A percentile compares a stretch with the other conserved stretches of the same genome.
phyloP scores from a whole-genome alignment of 352 stramenopile species.

The Globisporangium radiosum region DNA sequence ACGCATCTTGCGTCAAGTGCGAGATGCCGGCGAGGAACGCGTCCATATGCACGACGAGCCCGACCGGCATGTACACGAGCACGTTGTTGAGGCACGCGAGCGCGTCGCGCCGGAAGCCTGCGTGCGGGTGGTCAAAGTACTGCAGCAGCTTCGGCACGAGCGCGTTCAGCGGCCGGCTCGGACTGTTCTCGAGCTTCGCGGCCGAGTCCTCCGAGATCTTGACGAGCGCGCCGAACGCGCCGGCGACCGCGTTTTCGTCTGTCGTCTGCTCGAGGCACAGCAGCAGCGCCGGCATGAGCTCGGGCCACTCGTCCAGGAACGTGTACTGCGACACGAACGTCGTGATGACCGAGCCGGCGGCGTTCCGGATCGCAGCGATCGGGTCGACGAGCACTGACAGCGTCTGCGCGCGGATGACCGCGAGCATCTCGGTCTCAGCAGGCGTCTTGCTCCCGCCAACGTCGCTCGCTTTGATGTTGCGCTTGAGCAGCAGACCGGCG shows the following conservation, averaged over 20 bases:
- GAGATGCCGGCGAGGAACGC: conserved; percentile 87
- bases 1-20: conserved; percentile 78
- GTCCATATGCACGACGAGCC: conserved; percentile 88
- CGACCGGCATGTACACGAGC: conserved; percentile 84
- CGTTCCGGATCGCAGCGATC: conserved; percentile 63
- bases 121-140: conserved; percentile 83
- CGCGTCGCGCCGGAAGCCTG: conserved; percentile 73
- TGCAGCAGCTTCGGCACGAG: conserved; percentile 86
- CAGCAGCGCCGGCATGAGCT: conserved; percentile 76
- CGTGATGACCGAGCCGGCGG: conserved; percentile 70
- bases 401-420: conserved; percentile 73
- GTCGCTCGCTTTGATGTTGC: conserved; percentile 79
- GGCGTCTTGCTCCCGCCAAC: conserved; percentile 39
- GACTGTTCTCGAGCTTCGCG: conserved; percentile 84
- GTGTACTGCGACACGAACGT: conserved; percentile 86
- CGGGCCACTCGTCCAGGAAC: conserved; percentile 84
- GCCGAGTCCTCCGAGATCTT: conserved; percentile 91
- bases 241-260: conserved; percentile 64
- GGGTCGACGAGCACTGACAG: conserved; percentile 61
- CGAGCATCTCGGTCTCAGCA: conserved; percentile 68
- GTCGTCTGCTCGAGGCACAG: conserved; percentile 48
- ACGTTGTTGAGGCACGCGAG: conserved; percentile 89
- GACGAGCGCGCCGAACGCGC: conserved; percentile 77
- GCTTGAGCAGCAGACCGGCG: conserved; percentile 78
- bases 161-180: conserved; percentile 78